phyloP scores from a whole-genome alignment of 2,329 filamentous ascomycete species.

The Alternaria triticina region DNA sequence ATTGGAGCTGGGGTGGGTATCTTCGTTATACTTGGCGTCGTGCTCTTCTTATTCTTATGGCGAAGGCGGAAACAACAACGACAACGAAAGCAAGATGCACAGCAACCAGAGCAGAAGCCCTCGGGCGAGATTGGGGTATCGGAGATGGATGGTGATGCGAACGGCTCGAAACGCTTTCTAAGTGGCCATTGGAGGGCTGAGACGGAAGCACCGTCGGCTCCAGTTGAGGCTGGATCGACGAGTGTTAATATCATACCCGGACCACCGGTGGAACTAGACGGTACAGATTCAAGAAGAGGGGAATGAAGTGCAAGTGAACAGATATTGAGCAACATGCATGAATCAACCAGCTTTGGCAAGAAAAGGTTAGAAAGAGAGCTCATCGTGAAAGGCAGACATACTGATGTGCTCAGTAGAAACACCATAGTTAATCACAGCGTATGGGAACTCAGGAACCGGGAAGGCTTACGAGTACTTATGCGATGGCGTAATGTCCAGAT shows the following conservation, averaged over 20 bases:
- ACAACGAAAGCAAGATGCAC: too few relatives aligned
- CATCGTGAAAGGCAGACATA: too few relatives aligned
- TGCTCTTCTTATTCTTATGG: background rate
- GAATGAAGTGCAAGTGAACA: too few relatives aligned
- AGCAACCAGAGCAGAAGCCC: background rate
- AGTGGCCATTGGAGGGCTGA: background rate
- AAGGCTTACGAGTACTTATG: too few relatives aligned
- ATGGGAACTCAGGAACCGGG: too few relatives aligned
- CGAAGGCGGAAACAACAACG: background rate
- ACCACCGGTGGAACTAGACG: background rate
- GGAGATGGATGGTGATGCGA: background rate
- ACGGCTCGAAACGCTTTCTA: background rate
- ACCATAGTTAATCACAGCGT: too few relatives aligned
- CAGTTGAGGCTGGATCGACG: background rate
- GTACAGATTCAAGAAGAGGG: background rate
- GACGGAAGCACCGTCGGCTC: background rate
- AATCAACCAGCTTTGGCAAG: too few relatives aligned
- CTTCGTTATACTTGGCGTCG: background rate
- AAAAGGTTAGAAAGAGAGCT: too few relatives aligned
- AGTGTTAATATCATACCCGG: background rate
- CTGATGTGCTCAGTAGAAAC: too few relatives aligned
- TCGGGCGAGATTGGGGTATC: background rate
- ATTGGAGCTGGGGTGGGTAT: background rate
- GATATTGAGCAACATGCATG: too few relatives aligned
- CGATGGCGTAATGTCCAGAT: too few relatives aligned